Evolutionary conservation across 805 yeast species (phyloP), one percentile per base, ranked within the genome.

Genomic region (Diddensiella caesifluorescens): DNA sequence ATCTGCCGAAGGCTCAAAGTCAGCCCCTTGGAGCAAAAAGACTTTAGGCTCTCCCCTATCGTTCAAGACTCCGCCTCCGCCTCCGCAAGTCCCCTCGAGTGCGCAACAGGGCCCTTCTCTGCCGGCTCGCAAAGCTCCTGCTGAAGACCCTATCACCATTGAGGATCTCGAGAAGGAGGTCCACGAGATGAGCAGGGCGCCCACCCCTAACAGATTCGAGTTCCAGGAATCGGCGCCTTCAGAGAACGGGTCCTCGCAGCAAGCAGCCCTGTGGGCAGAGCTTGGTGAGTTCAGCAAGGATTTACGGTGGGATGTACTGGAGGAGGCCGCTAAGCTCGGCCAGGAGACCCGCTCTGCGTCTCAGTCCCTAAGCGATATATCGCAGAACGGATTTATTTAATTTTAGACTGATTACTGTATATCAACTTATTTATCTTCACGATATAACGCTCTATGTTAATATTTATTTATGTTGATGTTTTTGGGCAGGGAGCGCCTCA

Each of bases 241-340:
- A 7, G n/a, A n/a, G n/a, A n/a, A n/a, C n/a, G n/a, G n/a, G n/a
- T n/a, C n/a, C n/a, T n/a, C n/a, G n/a, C n/a, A n/a, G n/a, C 36
- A 20, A 16, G 38, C 21, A 19, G 38, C 18, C 16, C 31, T 30
- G 4, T 23, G 25, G 31, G 18, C 20, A 22, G 42, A 39, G 6
- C 15, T 36, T 12, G 41, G 26, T 5, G 23, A 39, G 29, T 21
- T 42, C 4, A 41, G 33, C 9, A 41, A 38, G 9, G 22, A 41
- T 3, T 22, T 42, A 10, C 27, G 32, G 25, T 42, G 45, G 45
- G 45, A 42, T 25, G 34, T 36, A 16, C 29, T 38, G 38, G 41
- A 42, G 16, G 45, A 42, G 25, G 44, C 44, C 18, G 45, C 25
- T 28, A 35, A 22, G 47, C 30, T 38, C 26, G 39, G 22, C 42